Evolutionary conservation across 306 rosid genomes (phyloP), one percentile per base, ranked within the genome.

Genomic region (Malus sylvestris): DNA sequence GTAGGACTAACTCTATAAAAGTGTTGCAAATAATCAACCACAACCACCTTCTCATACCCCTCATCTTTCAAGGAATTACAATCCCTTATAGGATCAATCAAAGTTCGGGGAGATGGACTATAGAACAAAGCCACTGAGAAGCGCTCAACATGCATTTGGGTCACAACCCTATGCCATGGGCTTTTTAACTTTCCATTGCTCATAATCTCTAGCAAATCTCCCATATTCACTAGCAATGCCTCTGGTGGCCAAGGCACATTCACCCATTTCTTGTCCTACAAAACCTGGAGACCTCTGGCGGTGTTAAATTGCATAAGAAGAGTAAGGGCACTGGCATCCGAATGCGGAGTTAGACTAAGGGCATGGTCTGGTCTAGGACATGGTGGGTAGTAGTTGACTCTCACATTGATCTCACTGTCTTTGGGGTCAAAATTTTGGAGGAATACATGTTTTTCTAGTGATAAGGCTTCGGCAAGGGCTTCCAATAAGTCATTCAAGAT

Each of bases 371-470:
- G 65, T 42, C 65, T 32, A 9, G 75, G 65, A 22, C 75, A 71
- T 53, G 75, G 65, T 32, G 75, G 75, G 51, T 71, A 71, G 65
- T 71, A 71, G 49, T 71, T 71, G 64, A 71, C 75, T n/a, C 75
- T 71, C 46, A 71, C 65, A 33, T 71, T 53, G 65, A 71, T 71
- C 65, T 53, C 75, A 71, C 49, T 20, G 42, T 38, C 42, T 38
- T 38, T 38, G 10, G 51, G 65, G 51, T 71, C 65, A 32, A 71
- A 53, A n/a, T 52, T 52, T 71, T 33, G 75, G 75, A 71, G 75
- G 49, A 71, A 71, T 20, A 15, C 75, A 32, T 53, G 65, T 53
- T 29, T 53, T 53, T 71, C 75, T 71, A 71, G 75, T 55, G 46
- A 53, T n/a, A 71, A 53, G 51, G 75, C 49, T 32, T 53, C 65